Conservation (phyloP, 345 rosid species). For the Rhodamnia rubescens region DNA sequence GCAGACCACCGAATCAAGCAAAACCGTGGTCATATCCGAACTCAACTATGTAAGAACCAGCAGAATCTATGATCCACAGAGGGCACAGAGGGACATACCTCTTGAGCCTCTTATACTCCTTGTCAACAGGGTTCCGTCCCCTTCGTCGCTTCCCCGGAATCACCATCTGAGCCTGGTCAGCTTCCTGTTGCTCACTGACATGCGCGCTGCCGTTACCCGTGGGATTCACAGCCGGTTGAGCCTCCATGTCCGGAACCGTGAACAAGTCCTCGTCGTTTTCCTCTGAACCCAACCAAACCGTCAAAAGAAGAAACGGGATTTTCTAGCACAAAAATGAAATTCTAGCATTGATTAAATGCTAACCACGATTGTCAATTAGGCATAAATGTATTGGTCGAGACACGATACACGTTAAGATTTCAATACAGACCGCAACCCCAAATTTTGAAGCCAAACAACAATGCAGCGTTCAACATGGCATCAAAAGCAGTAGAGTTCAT, state of each 20-base stretch:
- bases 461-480: neutral
- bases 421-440: neutral
- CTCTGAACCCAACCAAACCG: slow-evolving; percentile 10
- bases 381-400: neutral
- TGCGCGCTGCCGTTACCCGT: neutral
- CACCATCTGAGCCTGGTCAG: neutral
- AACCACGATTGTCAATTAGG: neutral
- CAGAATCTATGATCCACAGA: neutral
- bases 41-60: neutral
- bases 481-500: neutral
- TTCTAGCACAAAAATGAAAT: neutral
- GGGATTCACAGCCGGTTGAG: slow-evolving; percentile 1
- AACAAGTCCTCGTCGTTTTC: slow-evolving; percentile 65
- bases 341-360: neutral
- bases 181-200: neutral
- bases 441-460: neutral
- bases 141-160: slow-evolving; percentile 25
- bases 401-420: neutral
- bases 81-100: slow-evolving; percentile 17
- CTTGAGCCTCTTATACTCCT: slow-evolving; percentile 61
- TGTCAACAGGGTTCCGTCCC: slow-evolving; percentile 49
- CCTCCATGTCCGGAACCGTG: slow-evolving; percentile 63
- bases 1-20: neutral
- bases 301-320: neutral
- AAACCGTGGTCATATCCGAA: neutral